Base-by-base conservation (phyloP, 805 yeast genomes). In the Sungouiella blattae region DNA sequence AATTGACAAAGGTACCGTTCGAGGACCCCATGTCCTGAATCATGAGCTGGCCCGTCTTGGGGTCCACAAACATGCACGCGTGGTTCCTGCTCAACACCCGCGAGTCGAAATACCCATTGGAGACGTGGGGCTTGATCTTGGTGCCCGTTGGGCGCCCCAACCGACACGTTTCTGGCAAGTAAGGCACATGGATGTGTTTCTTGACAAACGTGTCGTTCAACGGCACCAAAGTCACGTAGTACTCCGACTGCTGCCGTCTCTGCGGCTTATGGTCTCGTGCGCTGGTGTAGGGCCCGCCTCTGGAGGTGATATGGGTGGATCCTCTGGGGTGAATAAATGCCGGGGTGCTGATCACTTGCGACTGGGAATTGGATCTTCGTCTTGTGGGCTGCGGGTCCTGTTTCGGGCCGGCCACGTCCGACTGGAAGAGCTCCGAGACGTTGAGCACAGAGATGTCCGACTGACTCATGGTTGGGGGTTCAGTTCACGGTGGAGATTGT, bases 81-180 rank as follows among this genome's bases (percentile, higher is more conserved):
- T 93, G 99, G 53, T 86, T 93, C 46, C 99, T 69, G 13, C 94
- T 82, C 30, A 93, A 72, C 8, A 94, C 98, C 18, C 98, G 69
- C 8, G 96, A 87, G 61, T 93, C 98, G 54, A 93, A 93, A 57
- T 75, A 89, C 0, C 98, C 98, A 56, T 94, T 94, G 24, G 84
- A 81, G 2, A 85, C 67, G 42, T 71, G 76, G 24, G 77, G 78
- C 37, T 71, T 69, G 30, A 71, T 67, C 42, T 71, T 73, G 3
- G 85, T 69, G 44, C 83, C 84, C 12, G 85, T 81, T 30, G 95
- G 98, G 36, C 99, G 74, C 1, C 99, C 99, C 16, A 93, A 68
- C 54, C 87, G 87, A 34, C 89, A 62, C 3, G 87, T 80, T 11
- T 85, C 88, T 0, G 99, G 98, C 39, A 68, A 71, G 38, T 76